Percentiles rank a stretch among this genome's conserved stretches.
Conservation (phyloP, 2,329 filamentous ascomycete species). For the Diplodia mutila region DNA sequence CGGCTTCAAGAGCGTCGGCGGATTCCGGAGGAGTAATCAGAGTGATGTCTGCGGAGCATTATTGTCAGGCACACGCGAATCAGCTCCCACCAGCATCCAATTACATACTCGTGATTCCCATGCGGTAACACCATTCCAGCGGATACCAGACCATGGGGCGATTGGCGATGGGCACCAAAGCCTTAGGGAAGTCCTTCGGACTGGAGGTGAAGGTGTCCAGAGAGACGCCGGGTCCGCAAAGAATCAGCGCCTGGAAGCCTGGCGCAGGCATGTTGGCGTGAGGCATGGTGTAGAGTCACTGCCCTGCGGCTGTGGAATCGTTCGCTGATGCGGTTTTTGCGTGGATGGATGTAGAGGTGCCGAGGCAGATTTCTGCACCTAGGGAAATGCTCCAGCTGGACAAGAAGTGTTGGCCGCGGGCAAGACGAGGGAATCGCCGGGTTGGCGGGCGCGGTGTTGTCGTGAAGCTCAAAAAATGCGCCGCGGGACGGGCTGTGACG, state of each 20-base stretch:
- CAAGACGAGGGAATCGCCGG: neutral
- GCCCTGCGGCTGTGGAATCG: neutral
- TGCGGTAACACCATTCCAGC: slow-evolving; percentile 81
- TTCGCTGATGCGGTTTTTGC: neutral
- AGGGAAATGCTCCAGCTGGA: neutral
- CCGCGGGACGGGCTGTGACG: slow-evolving; percentile 9
- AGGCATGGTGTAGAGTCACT: slow-evolving; percentile 59
- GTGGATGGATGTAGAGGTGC: neutral
- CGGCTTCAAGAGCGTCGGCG: slow-evolving; percentile 67
- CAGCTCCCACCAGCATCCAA: neutral
- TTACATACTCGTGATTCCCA: slow-evolving; percentile 71
- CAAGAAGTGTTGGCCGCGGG: neutral
- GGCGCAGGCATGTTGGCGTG: slow-evolving; percentile 75
- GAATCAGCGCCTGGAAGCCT: slow-evolving; percentile 80
- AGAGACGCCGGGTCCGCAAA: slow-evolving; percentile 80
- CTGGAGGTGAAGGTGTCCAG: slow-evolving; percentile 82
- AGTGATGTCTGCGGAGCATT: slow-evolving; percentile 52
- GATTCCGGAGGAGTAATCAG: slow-evolving; percentile 62
- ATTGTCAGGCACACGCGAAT: slow-evolving; percentile 18
- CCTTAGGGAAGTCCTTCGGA: slow-evolving; percentile 79
- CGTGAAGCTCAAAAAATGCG: slow-evolving; percentile 23
- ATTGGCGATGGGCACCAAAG: slow-evolving; percentile 80
- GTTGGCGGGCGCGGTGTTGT: slow-evolving; percentile 3
- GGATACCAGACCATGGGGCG: slow-evolving; percentile 90
- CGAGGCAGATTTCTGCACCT: neutral